Evolutionary conservation across 2,329 filamentous ascomycete genomes (phyloP).

Genomic region (Alternaria postmessia): DNA sequence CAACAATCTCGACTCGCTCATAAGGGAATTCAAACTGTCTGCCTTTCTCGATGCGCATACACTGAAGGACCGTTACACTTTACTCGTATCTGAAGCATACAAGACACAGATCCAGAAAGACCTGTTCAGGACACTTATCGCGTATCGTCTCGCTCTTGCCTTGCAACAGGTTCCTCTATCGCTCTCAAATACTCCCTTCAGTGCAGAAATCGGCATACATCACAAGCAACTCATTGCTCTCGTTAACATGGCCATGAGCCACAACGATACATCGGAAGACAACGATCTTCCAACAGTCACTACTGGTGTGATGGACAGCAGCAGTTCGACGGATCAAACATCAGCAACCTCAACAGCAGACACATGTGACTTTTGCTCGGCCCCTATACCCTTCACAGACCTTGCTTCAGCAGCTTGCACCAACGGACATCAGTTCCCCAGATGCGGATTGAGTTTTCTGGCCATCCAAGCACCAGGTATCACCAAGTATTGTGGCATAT

Average conservation of each 20-base stretch:
- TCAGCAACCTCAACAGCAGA: constrained; percentile 43
- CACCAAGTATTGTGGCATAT: constrained; percentile 64
- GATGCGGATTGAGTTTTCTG: constrained; percentile 63
- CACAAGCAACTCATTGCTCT: constrained; percentile 31
- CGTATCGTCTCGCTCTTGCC: constrained; percentile 38
- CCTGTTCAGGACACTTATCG: constrained; percentile 40
- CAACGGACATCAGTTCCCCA: constrained; percentile 62
- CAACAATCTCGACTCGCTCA: constrained; percentile 16
- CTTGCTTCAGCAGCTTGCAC: constrained; percentile 57
- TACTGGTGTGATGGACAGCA: background rate
- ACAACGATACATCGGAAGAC: background rate
- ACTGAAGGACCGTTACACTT: constrained; percentile 42
- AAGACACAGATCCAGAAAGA: constrained; percentile 22
- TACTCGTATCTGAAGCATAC: constrained; percentile 42
- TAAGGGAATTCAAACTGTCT: constrained; percentile 29
- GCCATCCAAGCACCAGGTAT: constrained; percentile 63
- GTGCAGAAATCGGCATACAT: constrained; percentile 29
- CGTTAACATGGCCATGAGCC: constrained; percentile 24
- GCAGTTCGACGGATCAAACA: background rate
- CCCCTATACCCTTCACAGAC: constrained; percentile 58
- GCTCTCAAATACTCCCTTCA: constrained; percentile 31
- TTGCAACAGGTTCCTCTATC: constrained; percentile 26
- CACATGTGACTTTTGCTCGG: constrained; percentile 62
- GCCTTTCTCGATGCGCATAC: constrained; percentile 38
- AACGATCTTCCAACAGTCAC: background rate